These are phyloP conservation scores for Sphaerobolus stellatus DNA, from an alignment of 1,284 basidiomycete genomes.

Conservation along the genomic window DNA sequence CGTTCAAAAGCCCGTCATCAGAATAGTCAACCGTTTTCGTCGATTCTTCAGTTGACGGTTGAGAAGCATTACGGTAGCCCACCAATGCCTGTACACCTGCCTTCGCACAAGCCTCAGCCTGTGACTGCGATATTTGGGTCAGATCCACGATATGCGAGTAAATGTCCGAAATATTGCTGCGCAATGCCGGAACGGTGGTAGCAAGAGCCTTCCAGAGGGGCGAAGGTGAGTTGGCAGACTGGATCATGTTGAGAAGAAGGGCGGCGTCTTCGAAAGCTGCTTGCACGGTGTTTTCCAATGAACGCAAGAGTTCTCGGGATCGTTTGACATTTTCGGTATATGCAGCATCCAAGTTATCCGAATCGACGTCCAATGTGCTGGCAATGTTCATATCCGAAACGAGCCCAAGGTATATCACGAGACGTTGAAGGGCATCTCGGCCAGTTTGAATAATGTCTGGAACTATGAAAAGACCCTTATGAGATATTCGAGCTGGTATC, in stretches of 20 bases:
- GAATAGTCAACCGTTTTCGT: neutral
- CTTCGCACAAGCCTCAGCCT: slow-evolving; percentile 6
- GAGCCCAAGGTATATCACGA: slow-evolving; percentile 47
- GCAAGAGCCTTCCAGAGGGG: neutral
- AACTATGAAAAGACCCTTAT: too few species aligned
- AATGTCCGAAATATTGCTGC: slow-evolving; percentile 3
- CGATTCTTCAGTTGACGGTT: neutral
- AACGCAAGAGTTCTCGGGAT: slow-evolving; percentile 64
- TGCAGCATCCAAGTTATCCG: slow-evolving; percentile 36
- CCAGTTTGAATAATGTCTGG: slow-evolving; percentile 14
- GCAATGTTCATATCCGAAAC: slow-evolving; percentile 73
- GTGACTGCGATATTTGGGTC: slow-evolving; percentile 6
- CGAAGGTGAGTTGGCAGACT: neutral
- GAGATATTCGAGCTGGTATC: too few species aligned
- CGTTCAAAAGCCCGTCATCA: neutral
- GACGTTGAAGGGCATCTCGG: slow-evolving; percentile 13
- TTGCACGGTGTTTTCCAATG: slow-evolving; percentile 65
- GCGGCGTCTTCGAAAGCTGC: slow-evolving; percentile 69
- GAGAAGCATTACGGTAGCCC: slow-evolving; percentile 3
- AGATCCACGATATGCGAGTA: slow-evolving; percentile 4
- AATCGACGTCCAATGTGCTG: slow-evolving; percentile 72
- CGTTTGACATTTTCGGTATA: slow-evolving; percentile 65
- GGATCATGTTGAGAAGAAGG: slow-evolving; percentile 6
- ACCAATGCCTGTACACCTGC: neutral
- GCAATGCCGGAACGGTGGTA: slow-evolving; percentile 1